Evolutionary conservation across 768 basidiomycete species (phyloP).

Genomic region (Calocera viscosa): DNA sequence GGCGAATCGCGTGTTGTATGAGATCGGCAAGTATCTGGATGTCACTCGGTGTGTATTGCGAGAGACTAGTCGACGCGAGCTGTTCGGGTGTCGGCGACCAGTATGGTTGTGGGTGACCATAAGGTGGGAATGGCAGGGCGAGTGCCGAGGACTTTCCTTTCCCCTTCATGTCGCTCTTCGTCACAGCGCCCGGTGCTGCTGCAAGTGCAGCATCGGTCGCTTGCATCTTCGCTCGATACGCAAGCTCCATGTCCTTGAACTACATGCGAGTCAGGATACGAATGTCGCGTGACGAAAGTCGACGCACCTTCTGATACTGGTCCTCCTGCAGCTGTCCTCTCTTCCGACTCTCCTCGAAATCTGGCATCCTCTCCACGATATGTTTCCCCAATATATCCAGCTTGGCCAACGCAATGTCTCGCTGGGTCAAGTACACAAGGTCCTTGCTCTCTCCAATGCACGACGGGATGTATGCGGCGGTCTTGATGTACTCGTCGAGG

Average conservation of each 20-base stretch:
- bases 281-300: neutral
- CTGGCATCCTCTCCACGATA: slow-evolving; percentile 3
- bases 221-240: slow-evolving; percentile 8
- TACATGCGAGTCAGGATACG: neutral
- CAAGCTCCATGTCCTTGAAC: slow-evolving; percentile 3
- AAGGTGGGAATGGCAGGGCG: neutral
- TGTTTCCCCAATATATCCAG: slow-evolving; percentile 2
- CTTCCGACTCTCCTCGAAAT: slow-evolving; percentile 3
- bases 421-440: neutral
- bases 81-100: slow-evolving; percentile 1
- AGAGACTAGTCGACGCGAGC: neutral
- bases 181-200: neutral
- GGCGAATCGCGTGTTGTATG: neutral
- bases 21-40: neutral
- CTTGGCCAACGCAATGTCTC: neutral
- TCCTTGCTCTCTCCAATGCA: slow-evolving; percentile 4
- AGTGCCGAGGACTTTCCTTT: neutral
- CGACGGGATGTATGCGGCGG: slow-evolving; percentile 1
- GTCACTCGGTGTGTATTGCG: neutral
- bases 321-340: slow-evolving; percentile 5
- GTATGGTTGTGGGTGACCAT: neutral
- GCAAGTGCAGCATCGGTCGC: neutral
- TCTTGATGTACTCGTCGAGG: slow-evolving; percentile 8
- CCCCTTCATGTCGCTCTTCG: neutral
- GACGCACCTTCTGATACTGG: slow-evolving; percentile 8